Conservation (phyloP, 176 grass and related monocot genomes). For the Triticum aestivum region DNA sequence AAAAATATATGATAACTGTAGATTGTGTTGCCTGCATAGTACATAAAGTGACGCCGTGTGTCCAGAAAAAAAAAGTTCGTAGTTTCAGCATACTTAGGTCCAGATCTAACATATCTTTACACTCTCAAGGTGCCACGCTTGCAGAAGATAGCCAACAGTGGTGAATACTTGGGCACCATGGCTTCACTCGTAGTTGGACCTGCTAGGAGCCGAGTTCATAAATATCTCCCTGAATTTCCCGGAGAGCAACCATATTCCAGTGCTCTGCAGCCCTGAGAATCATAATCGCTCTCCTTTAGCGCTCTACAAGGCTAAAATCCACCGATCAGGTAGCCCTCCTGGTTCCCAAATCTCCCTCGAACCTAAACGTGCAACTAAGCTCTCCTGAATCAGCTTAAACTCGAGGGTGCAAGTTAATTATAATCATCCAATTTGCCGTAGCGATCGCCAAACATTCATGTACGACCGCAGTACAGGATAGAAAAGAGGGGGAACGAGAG, state of each 20-base stretch:
- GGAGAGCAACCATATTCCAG: neutral
- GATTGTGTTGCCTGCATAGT: neutral
- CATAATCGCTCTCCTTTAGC: neutral
- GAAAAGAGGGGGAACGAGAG: neutral
- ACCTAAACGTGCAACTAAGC: neutral
- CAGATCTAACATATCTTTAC: neutral
- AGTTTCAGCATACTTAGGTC: too few relatives aligned
- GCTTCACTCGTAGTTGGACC: neutral
- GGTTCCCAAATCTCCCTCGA: neutral
- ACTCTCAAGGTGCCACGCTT: neutral
- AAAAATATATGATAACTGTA: neutral
- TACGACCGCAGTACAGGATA: too few relatives aligned
- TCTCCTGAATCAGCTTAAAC: neutral
- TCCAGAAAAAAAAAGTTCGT: neutral
- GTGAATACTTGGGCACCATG: neutral
- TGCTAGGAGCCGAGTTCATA: neutral
- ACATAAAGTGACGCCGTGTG: too few relatives aligned
- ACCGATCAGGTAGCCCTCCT: neutral
- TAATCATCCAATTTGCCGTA: neutral
- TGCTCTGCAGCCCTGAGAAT: neutral
- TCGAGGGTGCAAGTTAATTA: too few relatives aligned
- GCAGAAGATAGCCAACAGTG: neutral
- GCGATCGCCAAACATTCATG: too few relatives aligned
- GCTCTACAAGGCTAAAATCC: neutral
- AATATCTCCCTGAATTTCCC: neutral